phyloP scores from a whole-genome alignment of 495 filamentous ascomycete species.

The Chaetomidium leptoderma region DNA sequence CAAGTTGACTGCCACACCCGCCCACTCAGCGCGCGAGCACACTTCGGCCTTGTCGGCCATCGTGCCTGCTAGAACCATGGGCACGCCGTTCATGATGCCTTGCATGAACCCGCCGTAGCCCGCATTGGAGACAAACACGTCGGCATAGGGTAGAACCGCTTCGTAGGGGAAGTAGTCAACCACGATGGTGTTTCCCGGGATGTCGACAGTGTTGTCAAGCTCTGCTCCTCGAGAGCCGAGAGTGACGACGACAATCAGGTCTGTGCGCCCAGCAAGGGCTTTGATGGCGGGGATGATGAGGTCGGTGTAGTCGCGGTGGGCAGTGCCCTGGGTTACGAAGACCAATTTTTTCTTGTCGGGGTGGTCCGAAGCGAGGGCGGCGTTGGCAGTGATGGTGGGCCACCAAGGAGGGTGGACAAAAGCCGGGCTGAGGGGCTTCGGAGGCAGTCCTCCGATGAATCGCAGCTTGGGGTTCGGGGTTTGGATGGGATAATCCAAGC shows the following conservation, averaged over 20 bases:
- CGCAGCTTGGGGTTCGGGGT: background rate
- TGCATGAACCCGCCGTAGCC: conserved; percentile 42
- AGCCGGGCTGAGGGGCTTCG: conserved; percentile 10
- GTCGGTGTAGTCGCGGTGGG: conserved; percentile 28
- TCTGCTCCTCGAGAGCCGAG: conserved; percentile 27
- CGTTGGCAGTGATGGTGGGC: conserved; percentile 21
- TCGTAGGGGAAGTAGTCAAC: conserved; percentile 39
- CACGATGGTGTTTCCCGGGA: conserved; percentile 30
- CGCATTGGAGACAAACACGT: conserved; percentile 39
- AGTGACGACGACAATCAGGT: conserved; percentile 34
- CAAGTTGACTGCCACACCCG: conserved; percentile 36
- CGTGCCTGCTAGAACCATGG: conserved; percentile 39
- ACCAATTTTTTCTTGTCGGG: conserved; percentile 30
- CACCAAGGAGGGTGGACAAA: conserved; percentile 30
- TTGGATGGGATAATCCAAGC: conserved; percentile 16
- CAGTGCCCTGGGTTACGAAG: conserved; percentile 39
- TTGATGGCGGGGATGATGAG: conserved; percentile 36
- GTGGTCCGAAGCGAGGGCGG: conserved; percentile 13
- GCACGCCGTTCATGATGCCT: conserved; percentile 36
- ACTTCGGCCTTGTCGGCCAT: conserved; percentile 40
- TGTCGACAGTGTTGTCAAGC: background rate
- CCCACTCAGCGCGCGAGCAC: conserved; percentile 29
- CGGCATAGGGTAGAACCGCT: conserved; percentile 30
- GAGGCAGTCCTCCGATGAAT: conserved; percentile 20
- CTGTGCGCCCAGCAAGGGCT: conserved; percentile 22